Conservation (phyloP, 139 green algal species). For the Chlamydomonas urium region DNA sequence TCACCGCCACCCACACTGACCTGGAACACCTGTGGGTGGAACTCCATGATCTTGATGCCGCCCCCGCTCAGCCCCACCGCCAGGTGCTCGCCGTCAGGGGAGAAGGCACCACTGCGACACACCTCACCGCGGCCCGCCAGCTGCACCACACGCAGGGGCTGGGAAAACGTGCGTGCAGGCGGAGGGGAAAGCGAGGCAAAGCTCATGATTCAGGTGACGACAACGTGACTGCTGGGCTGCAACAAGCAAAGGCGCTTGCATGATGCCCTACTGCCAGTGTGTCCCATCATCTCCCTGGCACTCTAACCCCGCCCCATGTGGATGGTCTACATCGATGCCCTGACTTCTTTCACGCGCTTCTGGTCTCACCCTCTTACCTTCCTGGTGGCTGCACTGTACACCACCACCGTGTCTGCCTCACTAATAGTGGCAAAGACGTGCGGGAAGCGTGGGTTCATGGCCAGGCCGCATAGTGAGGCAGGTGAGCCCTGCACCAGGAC, state of each 20-base stretch:
- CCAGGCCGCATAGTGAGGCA: constrained; percentile 42
- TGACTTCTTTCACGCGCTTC: not conserved
- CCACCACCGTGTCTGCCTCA: constrained; percentile 40
- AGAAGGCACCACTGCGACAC: constrained; percentile 33
- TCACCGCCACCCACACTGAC: too few relatives aligned
- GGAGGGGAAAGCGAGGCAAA: not conserved
- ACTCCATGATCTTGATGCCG: constrained; percentile 42
- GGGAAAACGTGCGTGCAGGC: not conserved
- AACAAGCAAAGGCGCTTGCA: too few relatives aligned
- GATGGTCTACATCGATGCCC: too few relatives aligned
- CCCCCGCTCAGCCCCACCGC: constrained; percentile 40
- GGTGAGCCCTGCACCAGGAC: constrained; percentile 44
- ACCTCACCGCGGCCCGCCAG: constrained; percentile 25
- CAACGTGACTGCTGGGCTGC: too few relatives aligned
- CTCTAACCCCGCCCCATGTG: too few relatives aligned
- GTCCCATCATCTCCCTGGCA: too few relatives aligned
- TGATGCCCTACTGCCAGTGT: too few relatives aligned
- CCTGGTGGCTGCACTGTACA: constrained; percentile 24
- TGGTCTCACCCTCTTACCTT: not conserved
- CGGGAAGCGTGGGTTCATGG: constrained; percentile 50
- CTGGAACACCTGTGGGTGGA: constrained; percentile 10
- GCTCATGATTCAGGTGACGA: too few relatives aligned
- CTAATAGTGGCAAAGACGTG: constrained; percentile 58
- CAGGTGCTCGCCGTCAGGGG: constrained; percentile 42
- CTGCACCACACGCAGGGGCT: constrained; percentile 53